These are phyloP conservation scores for Puccinia novopanici DNA, from an alignment of 1,284 basidiomycete species.

Conservation along the genomic window DNA sequence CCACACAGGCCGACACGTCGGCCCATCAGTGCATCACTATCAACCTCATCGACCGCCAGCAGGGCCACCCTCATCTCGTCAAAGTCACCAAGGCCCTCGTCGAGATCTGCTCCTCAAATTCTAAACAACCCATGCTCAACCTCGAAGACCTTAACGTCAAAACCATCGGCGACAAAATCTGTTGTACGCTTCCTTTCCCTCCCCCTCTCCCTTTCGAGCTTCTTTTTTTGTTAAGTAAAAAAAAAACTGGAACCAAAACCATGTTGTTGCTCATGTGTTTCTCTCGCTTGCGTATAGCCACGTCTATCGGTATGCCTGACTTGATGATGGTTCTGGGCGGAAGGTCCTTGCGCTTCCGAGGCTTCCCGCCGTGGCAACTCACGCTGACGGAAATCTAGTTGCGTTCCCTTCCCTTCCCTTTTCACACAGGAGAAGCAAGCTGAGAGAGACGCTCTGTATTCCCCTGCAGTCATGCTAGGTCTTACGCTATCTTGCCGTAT, in stretches of 20 bases:
- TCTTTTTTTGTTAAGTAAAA: no score
- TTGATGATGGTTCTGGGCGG: conserved; percentile 38
- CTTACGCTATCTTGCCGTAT: conserved; percentile 43
- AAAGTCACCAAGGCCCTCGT: conserved; percentile 33
- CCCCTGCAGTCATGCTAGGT: conserved; percentile 19
- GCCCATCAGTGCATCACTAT: background rate
- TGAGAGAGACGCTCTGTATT: background rate
- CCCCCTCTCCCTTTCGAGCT: background rate
- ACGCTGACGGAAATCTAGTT: conserved; percentile 43
- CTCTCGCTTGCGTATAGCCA: conserved; percentile 14
- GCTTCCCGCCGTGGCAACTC: conserved; percentile 49
- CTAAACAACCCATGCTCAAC: background rate
- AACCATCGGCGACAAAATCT: conserved; percentile 33
- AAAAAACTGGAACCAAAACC: no score
- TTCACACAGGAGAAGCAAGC: background rate
- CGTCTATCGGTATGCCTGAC: conserved; percentile 44
- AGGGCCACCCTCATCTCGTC: conserved; percentile 37
- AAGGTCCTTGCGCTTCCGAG: conserved; percentile 27
- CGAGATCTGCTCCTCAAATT: background rate
- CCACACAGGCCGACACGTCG: background rate
- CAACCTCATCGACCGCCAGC: conserved; percentile 31
- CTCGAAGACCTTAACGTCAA: conserved; percentile 29
- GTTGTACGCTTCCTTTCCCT: conserved; percentile 20
- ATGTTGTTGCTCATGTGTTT: no score
- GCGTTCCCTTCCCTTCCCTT: background rate